Percentiles rank a stretch among this genome's conserved stretches.
phyloP scores from a whole-genome alignment of 2,329 filamentous ascomycete genomes.

The Fusarium foetens region DNA sequence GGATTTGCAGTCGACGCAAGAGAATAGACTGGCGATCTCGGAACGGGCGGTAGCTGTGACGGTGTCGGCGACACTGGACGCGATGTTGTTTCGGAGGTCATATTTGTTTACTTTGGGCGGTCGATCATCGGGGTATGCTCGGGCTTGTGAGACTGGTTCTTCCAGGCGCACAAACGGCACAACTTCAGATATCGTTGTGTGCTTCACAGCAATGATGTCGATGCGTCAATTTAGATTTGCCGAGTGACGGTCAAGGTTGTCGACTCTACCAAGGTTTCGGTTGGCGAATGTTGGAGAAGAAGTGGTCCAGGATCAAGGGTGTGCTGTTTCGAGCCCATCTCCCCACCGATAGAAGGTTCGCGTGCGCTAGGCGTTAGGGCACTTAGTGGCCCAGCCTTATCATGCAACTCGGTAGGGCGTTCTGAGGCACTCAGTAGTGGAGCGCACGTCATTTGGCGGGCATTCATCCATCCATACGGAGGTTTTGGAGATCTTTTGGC shows the following conservation, averaged over 20 bases:
- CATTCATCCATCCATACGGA: conserved; percentile 2
- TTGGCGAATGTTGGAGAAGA: conserved; percentile 42
- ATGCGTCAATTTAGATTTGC: conserved; percentile 11
- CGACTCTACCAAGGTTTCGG: conserved; percentile 23
- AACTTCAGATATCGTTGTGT: conserved; percentile 13
- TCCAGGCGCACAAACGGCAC: neutral
- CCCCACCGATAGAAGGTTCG: conserved; percentile 37
- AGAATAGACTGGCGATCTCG: conserved; percentile 71
- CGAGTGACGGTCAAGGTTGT: conserved; percentile 9
- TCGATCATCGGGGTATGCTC: conserved; percentile 24
- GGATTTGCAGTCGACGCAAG: conserved; percentile 71
- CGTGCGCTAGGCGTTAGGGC: conserved; percentile 36
- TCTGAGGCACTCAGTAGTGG: conserved; percentile 12
- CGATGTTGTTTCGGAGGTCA: conserved; percentile 48
- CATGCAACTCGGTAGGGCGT: conserved; percentile 9
- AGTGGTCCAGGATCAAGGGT: conserved; percentile 15
- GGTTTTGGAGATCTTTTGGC: conserved; percentile 9
- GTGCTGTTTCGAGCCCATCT: conserved; percentile 16
- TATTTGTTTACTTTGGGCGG: conserved; percentile 39
- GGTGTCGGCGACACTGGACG: conserved; percentile 61
- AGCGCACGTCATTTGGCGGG: conserved; percentile 40
- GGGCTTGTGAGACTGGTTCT: conserved; percentile 16
- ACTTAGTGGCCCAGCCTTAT: conserved; percentile 29
- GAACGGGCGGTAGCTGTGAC: conserved; percentile 69
- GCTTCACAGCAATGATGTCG: neutral